A percentile compares a stretch with the other conserved stretches of the same genome.
phyloP scores from a whole-genome alignment of 1,139 yeast genomes.

The Williopsis jadinii region DNA sequence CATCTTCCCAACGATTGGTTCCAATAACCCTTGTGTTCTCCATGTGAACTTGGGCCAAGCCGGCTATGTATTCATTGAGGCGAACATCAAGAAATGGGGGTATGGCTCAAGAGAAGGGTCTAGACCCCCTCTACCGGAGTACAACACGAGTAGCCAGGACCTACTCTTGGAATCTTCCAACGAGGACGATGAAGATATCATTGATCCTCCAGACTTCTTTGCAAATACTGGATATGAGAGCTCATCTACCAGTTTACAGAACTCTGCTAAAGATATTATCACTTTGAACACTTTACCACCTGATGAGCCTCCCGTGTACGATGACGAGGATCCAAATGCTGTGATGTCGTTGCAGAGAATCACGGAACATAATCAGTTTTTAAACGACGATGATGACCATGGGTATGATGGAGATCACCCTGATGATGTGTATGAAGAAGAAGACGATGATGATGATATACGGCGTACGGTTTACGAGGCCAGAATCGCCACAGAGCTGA shows the following conservation, averaged over 20 bases:
- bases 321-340: slow-evolving; percentile 19
- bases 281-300: slow-evolving; percentile 24
- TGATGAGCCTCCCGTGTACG: slow-evolving; percentile 30
- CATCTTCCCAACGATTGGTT: slow-evolving; percentile 85
- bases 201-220: slow-evolving; percentile 22
- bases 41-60: slow-evolving; percentile 85
- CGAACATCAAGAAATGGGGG: slow-evolving; percentile 85
- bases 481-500: slow-evolving; percentile 1
- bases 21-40: slow-evolving; percentile 65
- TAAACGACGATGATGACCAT: slow-evolving; percentile 1
- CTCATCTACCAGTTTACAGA: slow-evolving; percentile 9
- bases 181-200: slow-evolving; percentile 26
- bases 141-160: slow-evolving; percentile 42
- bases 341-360: background rate
- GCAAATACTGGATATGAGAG: slow-evolving; percentile 24
- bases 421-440: background rate
- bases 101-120: slow-evolving; percentile 70
- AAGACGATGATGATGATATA: background rate
- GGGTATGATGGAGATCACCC: background rate
- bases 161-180: slow-evolving; percentile 29
- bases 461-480: slow-evolving; percentile 4
- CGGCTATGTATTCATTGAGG: slow-evolving; percentile 93
- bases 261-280: slow-evolving; percentile 21
- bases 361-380: slow-evolving; percentile 6
- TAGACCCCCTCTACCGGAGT: slow-evolving; percentile 68